A percentile compares a stretch with the other conserved stretches of the same genome.
Evolutionary conservation across 2,329 filamentous ascomycete species (phyloP).

Genomic region (Dactylellina leptospora): DNA sequence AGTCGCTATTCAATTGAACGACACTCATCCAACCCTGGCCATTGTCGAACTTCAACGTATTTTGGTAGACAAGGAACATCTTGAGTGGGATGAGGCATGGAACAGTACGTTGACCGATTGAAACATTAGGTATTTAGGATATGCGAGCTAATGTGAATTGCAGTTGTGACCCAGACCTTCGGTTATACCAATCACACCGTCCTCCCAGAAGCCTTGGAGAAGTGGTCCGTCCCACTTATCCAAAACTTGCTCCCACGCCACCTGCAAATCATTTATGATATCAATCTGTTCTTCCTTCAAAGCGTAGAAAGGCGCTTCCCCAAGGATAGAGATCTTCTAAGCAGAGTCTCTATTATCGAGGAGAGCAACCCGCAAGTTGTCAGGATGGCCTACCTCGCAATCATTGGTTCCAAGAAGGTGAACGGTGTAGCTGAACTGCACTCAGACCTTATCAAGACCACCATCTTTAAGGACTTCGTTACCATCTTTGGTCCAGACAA

Average conservation of each 20-base stretch:
- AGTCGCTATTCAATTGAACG: constrained; percentile 96
- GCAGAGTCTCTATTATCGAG: constrained; percentile 94
- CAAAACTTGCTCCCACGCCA: constrained; percentile 94
- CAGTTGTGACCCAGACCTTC: constrained; percentile 70
- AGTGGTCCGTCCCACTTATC: constrained; percentile 93
- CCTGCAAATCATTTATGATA: constrained; percentile 96
- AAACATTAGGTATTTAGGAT: background rate
- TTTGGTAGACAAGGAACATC: constrained; percentile 83
- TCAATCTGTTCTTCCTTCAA: constrained; percentile 94
- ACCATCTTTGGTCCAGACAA: constrained; percentile 94
- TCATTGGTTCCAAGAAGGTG: constrained; percentile 98
- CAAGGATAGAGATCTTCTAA: constrained; percentile 83
- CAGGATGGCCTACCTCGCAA: constrained; percentile 92
- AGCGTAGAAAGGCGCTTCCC: constrained; percentile 89
- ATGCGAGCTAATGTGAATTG: background rate
- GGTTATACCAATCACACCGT: constrained; percentile 99
- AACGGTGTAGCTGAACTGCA: constrained; percentile 98
- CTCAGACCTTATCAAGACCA: constrained; percentile 96
- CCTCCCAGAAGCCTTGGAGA: constrained; percentile 94
- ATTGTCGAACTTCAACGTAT: constrained; percentile 97
- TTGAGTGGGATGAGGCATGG: constrained; percentile 95
- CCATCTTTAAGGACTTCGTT: constrained; percentile 99
- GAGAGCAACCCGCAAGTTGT: constrained; percentile 98
- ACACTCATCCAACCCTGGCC: constrained; percentile 94
- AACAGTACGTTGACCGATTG: constrained; percentile 64